Base-by-base conservation (phyloP, 495 filamentous ascomycete species). In the Trypethelium eluteriae region DNA sequence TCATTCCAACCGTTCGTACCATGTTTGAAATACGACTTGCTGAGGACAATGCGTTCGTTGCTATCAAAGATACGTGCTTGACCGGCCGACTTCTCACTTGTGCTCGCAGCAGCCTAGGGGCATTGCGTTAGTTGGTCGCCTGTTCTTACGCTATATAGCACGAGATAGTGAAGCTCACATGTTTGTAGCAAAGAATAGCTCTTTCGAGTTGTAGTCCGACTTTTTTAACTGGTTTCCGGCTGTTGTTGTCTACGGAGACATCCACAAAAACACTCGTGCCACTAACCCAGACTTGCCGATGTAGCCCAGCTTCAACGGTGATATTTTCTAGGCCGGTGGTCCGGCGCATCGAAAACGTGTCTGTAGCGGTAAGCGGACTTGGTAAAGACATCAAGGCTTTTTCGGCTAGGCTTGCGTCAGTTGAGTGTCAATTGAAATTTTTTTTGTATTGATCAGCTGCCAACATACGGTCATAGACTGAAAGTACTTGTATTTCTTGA, bases 221-320 rank as follows among this genome's bases (percentile, higher is more conserved):
- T 56, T 70, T 80, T 66, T 76, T 81, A 53, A 84, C 73, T 9
- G 69, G 73, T 67, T 80, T 82, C 38, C 72, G 75, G 64, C 78
- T 81, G 62, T 76, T 76, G 62, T 84, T 84, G 36, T 74, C 73
- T 41, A 84, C 76, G 59, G 80, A 80, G 35, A 84, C 79, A 63
- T 84, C 82, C 14, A 82, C 79, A 65, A 83, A 84, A 35, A 85
- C 76, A 46, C 71, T 79, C 34, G 83, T 83, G 44, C 83, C 82
- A 38, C 81, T 82, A 65, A 85, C 80, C 84, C 81, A 83, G 46
- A 83, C 83, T 57, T 84, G 84, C 4, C 83, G 76, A 72, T 85
- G 82, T 62, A 84, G 70, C 34, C 80, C 82, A 49, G 82, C 83
- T 10, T 82, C 84, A 53, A 85, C 64, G 50, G 76, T 76, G 49